Evolutionary conservation across 2,329 filamentous ascomycete species (phyloP).

Genomic region (Allantophomopsis lycopodina): DNA sequence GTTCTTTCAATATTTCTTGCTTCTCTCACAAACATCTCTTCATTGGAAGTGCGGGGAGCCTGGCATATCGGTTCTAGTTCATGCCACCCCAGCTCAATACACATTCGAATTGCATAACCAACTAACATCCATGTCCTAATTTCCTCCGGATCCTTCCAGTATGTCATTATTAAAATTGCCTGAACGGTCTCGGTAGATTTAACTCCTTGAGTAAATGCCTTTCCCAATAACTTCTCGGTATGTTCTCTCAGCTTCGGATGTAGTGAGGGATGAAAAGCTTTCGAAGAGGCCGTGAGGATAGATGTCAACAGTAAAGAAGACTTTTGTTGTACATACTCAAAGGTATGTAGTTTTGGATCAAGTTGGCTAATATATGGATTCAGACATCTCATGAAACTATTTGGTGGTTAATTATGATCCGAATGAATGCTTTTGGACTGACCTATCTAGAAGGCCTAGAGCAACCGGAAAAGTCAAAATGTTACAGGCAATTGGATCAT

Average conservation of each 20-base stretch:
- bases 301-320: no score
- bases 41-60: no score
- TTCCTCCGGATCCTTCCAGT: no score
- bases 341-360: slow-evolving; percentile 23
- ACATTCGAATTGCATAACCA: slow-evolving; percentile 13
- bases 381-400: slow-evolving; percentile 23
- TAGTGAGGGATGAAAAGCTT: no score
- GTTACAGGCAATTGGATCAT: slow-evolving; percentile 16
- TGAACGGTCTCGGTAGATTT: no score
- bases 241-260: no score
- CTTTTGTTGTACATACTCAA: slow-evolving; percentile 15
- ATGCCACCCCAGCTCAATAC: slow-evolving; percentile 25
- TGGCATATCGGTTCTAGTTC: slow-evolving; percentile 8
- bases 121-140: no score
- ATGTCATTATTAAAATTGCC: no score
- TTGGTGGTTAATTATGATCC: not conserved
- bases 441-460: slow-evolving; percentile 14
- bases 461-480: slow-evolving; percentile 16
- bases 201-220: no score
- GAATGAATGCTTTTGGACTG: slow-evolving; percentile 7
- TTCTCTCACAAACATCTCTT: slow-evolving; percentile 12
- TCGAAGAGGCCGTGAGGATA: no score
- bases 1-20: slow-evolving; percentile 21
- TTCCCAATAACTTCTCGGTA: no score
- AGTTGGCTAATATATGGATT: slow-evolving; percentile 27